Percentiles rank a stretch among this genome's conserved stretches.
These are phyloP conservation scores for Flaveria floridana DNA, from an alignment of 140 eudicot species.

Conservation along the genomic window DNA sequence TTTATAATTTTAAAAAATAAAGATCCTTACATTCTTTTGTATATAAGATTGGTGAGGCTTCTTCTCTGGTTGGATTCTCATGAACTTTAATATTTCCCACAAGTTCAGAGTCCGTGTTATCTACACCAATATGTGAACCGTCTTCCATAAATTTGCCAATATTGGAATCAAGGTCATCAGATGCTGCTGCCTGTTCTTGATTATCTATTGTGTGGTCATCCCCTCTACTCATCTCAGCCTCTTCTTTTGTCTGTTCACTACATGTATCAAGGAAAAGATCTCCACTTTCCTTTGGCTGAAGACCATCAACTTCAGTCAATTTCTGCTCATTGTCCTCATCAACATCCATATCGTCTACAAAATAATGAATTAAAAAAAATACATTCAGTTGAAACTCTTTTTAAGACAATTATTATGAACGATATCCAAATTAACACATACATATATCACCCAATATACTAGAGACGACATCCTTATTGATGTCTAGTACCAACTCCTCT, in stretches of 20 bases:
- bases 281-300: constrained; percentile 6
- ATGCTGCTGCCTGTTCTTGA: not conserved
- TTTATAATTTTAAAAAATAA: not conserved
- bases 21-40: constrained; percentile 14
- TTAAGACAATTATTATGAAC: not conserved
- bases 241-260: constrained; percentile 15
- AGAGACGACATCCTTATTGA: constrained; percentile 23
- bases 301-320: not conserved
- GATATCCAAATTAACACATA: constrained; percentile 8
- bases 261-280: not conserved
- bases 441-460: constrained; percentile 24
- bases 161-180: not conserved
- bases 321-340: constrained; percentile 19
- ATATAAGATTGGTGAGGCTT: not conserved
- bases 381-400: not conserved
- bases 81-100: not conserved
- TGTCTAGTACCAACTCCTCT: constrained; percentile 13
- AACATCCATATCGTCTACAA: constrained; percentile 27
- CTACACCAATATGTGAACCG: not conserved
- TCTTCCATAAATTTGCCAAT: constrained; percentile 8
- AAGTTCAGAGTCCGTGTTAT: not conserved
- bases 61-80: constrained; percentile 14
- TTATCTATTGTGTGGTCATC: not conserved
- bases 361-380: not conserved
- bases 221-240: not conserved